These are phyloP conservation scores for Calonectria multiphialidica DNA, from an alignment of 2,329 filamentous ascomycete species.

Conservation along the genomic window DNA sequence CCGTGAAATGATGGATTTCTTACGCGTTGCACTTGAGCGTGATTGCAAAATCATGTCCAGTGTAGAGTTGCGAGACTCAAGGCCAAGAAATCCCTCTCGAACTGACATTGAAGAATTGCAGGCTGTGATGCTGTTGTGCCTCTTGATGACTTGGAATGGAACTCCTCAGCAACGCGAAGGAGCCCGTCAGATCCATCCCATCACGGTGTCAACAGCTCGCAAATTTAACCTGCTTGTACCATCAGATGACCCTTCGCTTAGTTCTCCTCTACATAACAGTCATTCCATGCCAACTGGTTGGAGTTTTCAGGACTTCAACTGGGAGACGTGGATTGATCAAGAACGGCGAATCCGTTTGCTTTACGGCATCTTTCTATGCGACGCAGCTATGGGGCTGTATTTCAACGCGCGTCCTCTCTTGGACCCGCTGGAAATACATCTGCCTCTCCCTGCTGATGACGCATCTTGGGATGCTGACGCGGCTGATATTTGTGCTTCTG, in stretches of 20 bases:
- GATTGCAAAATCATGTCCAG: conserved; percentile 62
- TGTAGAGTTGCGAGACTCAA: conserved; percentile 33
- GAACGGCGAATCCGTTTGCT: conserved; percentile 76
- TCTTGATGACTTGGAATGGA: conserved; percentile 78
- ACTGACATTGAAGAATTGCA: conserved; percentile 75
- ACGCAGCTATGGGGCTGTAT: conserved; percentile 75
- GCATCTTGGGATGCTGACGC: conserved; percentile 78
- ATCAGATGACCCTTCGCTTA: conserved; percentile 60
- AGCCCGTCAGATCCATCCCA: conserved; percentile 69
- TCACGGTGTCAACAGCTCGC: conserved; percentile 68
- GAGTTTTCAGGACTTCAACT: conserved; percentile 69
- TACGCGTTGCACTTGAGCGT: conserved; percentile 69
- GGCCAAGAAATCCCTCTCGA: conserved; percentile 44
- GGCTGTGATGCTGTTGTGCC: conserved; percentile 72
- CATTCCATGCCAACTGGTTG: conserved; percentile 59
- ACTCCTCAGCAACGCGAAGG: conserved; percentile 73
- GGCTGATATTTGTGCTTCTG: conserved; percentile 70
- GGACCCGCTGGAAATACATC: conserved; percentile 71
- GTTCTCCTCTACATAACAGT: conserved; percentile 72
- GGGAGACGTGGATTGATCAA: conserved; percentile 77
- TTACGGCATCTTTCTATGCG: conserved; percentile 74
- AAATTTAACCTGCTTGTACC: conserved; percentile 68
- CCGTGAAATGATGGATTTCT: conserved; percentile 75
- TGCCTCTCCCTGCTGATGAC: conserved; percentile 80
- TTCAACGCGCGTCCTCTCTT: conserved; percentile 77